Evolutionary conservation across 495 filamentous ascomycete species (phyloP).

Genomic region (Chaetomium tenue): DNA sequence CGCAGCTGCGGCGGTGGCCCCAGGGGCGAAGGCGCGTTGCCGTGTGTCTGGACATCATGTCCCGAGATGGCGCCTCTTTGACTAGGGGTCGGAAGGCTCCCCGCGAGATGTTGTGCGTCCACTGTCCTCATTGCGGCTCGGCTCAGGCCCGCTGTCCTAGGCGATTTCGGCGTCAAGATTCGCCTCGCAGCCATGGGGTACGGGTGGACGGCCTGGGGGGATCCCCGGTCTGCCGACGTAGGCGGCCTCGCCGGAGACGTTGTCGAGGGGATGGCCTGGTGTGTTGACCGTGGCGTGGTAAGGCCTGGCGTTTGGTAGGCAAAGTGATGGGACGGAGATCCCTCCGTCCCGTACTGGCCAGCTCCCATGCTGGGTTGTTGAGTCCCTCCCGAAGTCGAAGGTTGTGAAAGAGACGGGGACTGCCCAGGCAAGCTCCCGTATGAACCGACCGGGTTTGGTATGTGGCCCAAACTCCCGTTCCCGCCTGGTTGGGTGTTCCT

Average conservation of each 20-base stretch:
- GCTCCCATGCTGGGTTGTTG: constrained; percentile 30
- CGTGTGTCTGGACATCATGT: constrained; percentile 33
- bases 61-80: constrained; percentile 26
- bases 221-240: constrained; percentile 38
- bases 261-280: constrained; percentile 27
- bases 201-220: constrained; percentile 42
- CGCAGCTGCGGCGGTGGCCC: constrained; percentile 34
- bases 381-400: constrained; percentile 13
- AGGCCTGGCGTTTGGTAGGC: constrained; percentile 32
- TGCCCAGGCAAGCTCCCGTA: constrained; percentile 26
- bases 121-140: constrained; percentile 47
- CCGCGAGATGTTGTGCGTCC: constrained; percentile 44
- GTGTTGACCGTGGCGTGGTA: constrained; percentile 30
- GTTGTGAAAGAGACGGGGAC: constrained; percentile 23
- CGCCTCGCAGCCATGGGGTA: constrained; percentile 46
- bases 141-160: constrained; percentile 48
- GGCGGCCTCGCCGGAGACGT: constrained; percentile 34
- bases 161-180: constrained; percentile 66
- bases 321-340: constrained; percentile 37
- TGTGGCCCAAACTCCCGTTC: constrained; percentile 48
- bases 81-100: constrained; percentile 40
- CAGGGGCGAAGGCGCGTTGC: constrained; percentile 37
- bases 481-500: constrained; percentile 38
- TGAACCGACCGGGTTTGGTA: constrained; percentile 49
- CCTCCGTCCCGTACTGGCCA: constrained; percentile 30